Percentiles rank a stretch among this genome's conserved stretches.
These are phyloP conservation scores for Fusarium ambrosium DNA, from an alignment of 2,329 filamentous ascomycete species.

Conservation along the genomic window DNA sequence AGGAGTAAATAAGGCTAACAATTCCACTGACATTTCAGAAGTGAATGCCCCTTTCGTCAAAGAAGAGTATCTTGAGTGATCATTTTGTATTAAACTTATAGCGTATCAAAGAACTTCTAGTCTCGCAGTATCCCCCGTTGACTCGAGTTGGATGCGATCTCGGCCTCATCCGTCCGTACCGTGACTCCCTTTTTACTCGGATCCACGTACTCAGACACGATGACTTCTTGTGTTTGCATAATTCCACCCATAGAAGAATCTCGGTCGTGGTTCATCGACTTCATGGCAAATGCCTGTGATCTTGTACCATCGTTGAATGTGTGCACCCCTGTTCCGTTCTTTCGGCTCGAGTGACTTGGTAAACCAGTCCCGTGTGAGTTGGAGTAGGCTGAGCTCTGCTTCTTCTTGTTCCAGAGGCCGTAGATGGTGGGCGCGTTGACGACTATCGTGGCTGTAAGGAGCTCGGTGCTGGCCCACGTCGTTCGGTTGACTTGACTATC, in stretches of 20 bases:
- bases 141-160: background rate
- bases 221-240: constrained; percentile 3
- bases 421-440: constrained; percentile 57
- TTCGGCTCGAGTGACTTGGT: background rate
- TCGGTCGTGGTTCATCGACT: background rate
- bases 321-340: background rate
- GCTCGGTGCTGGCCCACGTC: constrained; percentile 56
- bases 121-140: constrained; percentile 1
- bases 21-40: background rate
- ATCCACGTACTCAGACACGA: background rate
- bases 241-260: background rate
- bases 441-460: constrained; percentile 51
- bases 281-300: background rate
- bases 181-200: background rate
- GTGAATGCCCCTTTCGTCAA: background rate
- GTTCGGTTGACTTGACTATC: constrained; percentile 53
- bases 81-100: background rate
- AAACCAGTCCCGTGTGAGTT: background rate
- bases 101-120: background rate
- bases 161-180: background rate
- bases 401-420: constrained; percentile 50
- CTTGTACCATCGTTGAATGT: background rate
- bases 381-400: background rate
- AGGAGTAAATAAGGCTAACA: background rate
- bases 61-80: background rate